Evolutionary conservation across 371 early-diverging fungal species (phyloP).

Genomic region (Dichotomocladium elegans): DNA sequence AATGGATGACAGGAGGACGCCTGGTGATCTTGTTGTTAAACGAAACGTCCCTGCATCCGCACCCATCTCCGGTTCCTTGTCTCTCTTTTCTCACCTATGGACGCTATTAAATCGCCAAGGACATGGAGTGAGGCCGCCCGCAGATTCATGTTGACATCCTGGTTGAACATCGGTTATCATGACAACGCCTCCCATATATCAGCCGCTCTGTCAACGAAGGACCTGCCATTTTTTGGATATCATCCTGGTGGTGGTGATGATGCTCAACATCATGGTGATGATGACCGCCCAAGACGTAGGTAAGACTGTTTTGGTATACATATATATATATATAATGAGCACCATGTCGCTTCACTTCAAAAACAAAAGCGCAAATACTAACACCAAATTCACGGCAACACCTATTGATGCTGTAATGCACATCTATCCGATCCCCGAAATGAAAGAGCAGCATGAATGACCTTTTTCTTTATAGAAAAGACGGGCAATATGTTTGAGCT

Average conservation of each 20-base stretch:
- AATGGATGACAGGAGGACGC: constrained; percentile 83
- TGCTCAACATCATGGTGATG: constrained; percentile 39
- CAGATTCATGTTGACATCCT: constrained; percentile 67
- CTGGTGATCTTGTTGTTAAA: too few species aligned
- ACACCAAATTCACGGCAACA: constrained; percentile 76
- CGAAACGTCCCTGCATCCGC: neutral
- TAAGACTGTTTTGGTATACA: constrained; percentile 22
- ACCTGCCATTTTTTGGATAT: neutral
- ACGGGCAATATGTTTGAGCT: too few species aligned
- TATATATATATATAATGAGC: neutral
- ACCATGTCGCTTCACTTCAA: neutral
- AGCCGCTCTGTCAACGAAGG: constrained; percentile 10
- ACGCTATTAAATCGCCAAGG: constrained; percentile 84
- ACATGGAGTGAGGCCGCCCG: constrained; percentile 79
- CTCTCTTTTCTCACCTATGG: constrained; percentile 52
- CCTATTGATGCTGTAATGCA: constrained; percentile 69
- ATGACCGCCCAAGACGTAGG: constrained; percentile 46
- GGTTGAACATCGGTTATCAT: too few species aligned
- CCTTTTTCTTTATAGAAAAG: neutral
- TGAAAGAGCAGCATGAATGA: neutral
- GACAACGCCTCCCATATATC: too few species aligned
- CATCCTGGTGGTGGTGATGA: neutral
- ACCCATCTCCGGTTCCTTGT: neutral
- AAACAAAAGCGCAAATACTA: constrained; percentile 16
- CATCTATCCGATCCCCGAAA: constrained; percentile 47